These are phyloP conservation scores for Saturnispora galanensis DNA, from an alignment of 805 yeast species.

Conservation along the genomic window DNA sequence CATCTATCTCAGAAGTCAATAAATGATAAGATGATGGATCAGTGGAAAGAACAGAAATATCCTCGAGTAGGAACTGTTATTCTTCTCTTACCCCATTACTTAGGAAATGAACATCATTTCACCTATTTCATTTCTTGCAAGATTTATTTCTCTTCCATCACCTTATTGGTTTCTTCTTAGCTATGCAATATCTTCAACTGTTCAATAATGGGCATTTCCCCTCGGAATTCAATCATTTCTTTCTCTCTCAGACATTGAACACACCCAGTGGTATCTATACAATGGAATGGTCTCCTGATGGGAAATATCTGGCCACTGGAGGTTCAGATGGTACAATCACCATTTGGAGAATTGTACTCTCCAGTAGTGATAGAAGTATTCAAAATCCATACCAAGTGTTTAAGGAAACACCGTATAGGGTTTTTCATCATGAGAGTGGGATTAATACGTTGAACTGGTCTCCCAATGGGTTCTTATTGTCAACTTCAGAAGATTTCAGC, in stretches of 20 bases:
- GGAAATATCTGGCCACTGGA: conserved; percentile 74
- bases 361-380: conserved; percentile 49
- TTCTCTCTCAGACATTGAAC: conserved; percentile 4
- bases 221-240: conserved; percentile 5
- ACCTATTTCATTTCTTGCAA: not conserved
- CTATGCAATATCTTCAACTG: conserved; percentile 4
- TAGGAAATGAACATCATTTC: not conserved
- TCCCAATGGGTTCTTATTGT: conserved; percentile 65
- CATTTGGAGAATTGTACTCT: conserved; percentile 72
- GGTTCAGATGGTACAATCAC: conserved; percentile 63
- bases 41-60: no score
- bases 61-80: no score
- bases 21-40: no score
- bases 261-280: conserved; percentile 39
- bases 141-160: no score
- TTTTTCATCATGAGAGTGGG: conserved; percentile 54
- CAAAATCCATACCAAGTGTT: not conserved
- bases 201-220: conserved; percentile 5
- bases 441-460: conserved; percentile 82
- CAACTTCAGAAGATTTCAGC: conserved; percentile 79
- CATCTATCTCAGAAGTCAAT: no score
- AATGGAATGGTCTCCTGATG: conserved; percentile 67
- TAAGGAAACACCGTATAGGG: conserved; percentile 50
- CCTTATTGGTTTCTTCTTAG: not conserved
- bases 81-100: no score